Base-by-base conservation (phyloP, 108 stramenopile species). In the Bacterosira constricta region DNA sequence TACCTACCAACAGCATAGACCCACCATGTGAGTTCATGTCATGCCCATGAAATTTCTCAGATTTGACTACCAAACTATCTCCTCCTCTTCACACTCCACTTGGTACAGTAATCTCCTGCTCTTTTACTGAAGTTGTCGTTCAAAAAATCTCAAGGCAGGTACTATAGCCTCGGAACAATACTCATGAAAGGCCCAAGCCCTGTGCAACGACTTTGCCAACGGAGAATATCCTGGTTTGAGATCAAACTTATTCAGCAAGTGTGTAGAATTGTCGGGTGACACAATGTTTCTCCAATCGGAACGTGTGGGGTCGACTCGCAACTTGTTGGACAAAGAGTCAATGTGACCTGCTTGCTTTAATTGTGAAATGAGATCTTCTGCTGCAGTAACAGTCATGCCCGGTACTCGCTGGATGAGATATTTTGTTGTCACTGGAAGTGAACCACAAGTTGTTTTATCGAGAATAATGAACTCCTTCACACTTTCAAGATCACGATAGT, bases 141-240 rank as follows among this genome's bases (percentile, higher is more conserved):
- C 76, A 36, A 81, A 84, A 27, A 81, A 73, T 39, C 55, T 50
- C 50, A 84, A 50, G 1, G 83, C 79, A 30, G 63, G 65, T 31
- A 47, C 30, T 3, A 81, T 62, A 4, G 60, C 57, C 63, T 84
- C 83, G 15, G 79, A 80, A 52, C 83, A 84, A 47, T 84, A 84
- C 52, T 84, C 83, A 45, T 84, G 83, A 63, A 81, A 77, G 4
- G 83, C 83, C 83, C 83, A 84, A 1, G 83, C 79, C 21, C 83
- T 47, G 41, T 84, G 83, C 34, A 84, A 69, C 17, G 83, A 79
- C 52, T 81, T 84, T 32, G 83, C 83, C 71, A 84, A 68, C 18
- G 83, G 79, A 13, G 75, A 77, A 21, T 42, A 57, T 32, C 83
- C 83, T n/a, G 78, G 83, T 29, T 42, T 68, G 34, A 84, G 61